phyloP scores from a whole-genome alignment of 2,329 filamentous ascomycete species.

The Fusarium phyllophilum region DNA sequence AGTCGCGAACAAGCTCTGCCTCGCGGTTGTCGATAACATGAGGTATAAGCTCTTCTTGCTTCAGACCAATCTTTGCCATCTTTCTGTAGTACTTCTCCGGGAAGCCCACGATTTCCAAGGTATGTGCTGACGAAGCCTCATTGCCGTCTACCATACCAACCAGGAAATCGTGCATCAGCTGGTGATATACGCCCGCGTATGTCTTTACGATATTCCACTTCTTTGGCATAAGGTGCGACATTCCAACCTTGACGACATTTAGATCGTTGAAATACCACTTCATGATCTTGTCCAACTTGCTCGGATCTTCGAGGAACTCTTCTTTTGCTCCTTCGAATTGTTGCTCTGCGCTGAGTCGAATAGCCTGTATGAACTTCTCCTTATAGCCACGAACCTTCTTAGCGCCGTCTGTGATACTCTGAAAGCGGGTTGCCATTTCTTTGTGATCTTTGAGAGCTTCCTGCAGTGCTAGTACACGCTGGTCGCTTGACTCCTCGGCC shows the following conservation, averaged over 20 bases:
- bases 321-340: slow-evolving; percentile 79
- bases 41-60: slow-evolving; percentile 78
- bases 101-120: slow-evolving; percentile 93
- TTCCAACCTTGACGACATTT: slow-evolving; percentile 91
- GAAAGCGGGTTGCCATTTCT: slow-evolving; percentile 91
- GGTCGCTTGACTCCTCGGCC: slow-evolving; percentile 96
- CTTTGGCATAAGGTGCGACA: slow-evolving; percentile 90
- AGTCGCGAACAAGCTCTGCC: slow-evolving; percentile 89
- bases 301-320: slow-evolving; percentile 84
- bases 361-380: slow-evolving; percentile 88
- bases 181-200: slow-evolving; percentile 91
- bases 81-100: slow-evolving; percentile 96
- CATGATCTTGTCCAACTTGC: slow-evolving; percentile 84
- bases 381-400: slow-evolving; percentile 96
- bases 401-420: slow-evolving; percentile 92
- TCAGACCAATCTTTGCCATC: slow-evolving; percentile 89
- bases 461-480: slow-evolving; percentile 88
- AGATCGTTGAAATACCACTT: slow-evolving; percentile 99
- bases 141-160: slow-evolving; percentile 84
- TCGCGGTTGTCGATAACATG: slow-evolving; percentile 93
- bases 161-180: slow-evolving; percentile 94
- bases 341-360: slow-evolving; percentile 76
- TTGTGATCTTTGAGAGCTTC: slow-evolving; percentile 96
- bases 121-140: slow-evolving; percentile 84
- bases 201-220: slow-evolving; percentile 96